These are phyloP conservation scores for Fusarium napiforme DNA, from an alignment of 2,329 filamentous ascomycete genomes.

Conservation along the genomic window DNA sequence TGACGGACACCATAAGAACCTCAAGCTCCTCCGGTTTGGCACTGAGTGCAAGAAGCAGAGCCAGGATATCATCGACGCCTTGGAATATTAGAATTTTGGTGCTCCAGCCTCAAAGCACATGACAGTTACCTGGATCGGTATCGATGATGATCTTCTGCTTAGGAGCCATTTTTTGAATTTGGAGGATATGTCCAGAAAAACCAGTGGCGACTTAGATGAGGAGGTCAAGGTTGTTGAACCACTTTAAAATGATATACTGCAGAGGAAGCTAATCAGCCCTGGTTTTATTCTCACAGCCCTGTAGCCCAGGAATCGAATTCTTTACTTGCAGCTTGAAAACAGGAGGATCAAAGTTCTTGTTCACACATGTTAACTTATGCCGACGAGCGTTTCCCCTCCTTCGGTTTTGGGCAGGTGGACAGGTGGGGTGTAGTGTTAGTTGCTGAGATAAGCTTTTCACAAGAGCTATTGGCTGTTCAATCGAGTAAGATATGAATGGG, in stretches of 20 bases:
- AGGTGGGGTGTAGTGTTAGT: slow-evolving; percentile 37
- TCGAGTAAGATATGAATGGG: neutral
- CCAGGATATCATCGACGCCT: slow-evolving; percentile 91
- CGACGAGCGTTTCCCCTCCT: slow-evolving; percentile 39
- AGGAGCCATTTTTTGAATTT: slow-evolving; percentile 62
- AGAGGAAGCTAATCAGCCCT: neutral
- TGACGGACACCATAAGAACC: slow-evolving; percentile 85
- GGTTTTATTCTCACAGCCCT: neutral
- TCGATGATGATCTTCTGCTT: slow-evolving; percentile 90
- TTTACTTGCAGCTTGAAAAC: slow-evolving; percentile 6
- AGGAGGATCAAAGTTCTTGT: neutral
- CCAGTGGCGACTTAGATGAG: neutral
- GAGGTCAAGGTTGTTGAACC: neutral
- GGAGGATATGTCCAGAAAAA: neutral
- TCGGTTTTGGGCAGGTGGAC: slow-evolving; percentile 41
- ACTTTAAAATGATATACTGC: neutral
- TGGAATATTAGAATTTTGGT: slow-evolving; percentile 1
- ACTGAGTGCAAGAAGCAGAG: slow-evolving; percentile 86
- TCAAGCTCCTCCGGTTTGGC: slow-evolving; percentile 86
- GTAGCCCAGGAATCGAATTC: neutral
- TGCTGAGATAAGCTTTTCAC: slow-evolving; percentile 42
- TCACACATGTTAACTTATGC: neutral
- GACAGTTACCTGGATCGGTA: slow-evolving; percentile 80
- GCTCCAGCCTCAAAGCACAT: too few relatives aligned
- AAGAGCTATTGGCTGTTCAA: neutral